phyloP scores from a whole-genome alignment of 768 basidiomycete genomes.

The Lactarius hengduanensis region DNA sequence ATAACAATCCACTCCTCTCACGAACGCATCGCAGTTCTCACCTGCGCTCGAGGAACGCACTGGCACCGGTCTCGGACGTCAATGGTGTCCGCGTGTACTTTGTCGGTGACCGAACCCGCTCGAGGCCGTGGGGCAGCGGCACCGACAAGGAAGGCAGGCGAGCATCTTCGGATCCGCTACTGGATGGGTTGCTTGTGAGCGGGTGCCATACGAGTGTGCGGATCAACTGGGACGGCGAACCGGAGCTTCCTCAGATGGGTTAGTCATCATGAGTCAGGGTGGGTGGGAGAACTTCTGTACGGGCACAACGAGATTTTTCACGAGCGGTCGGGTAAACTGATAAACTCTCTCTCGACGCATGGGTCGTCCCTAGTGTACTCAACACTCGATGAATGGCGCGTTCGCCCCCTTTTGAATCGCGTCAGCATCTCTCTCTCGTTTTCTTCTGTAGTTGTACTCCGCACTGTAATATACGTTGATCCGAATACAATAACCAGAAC shows the following conservation, averaged over 20 bases:
- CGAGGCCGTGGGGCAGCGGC: neutral
- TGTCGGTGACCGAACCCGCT: neutral
- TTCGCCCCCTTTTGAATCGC: neutral
- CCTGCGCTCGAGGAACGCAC: neutral
- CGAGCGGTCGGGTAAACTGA: neutral
- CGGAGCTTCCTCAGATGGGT: neutral
- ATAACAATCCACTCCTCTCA: slow-evolving; percentile 8
- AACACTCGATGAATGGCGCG: neutral
- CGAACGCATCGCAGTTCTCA: slow-evolving; percentile 7
- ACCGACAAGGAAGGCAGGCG: neutral
- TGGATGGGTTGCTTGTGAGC: neutral
- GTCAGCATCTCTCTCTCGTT: neutral
- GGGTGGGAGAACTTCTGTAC: neutral
- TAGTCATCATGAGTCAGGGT: too few species aligned
- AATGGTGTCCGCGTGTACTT: slow-evolving; percentile 12
- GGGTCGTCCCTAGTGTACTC: neutral
- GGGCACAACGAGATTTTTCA: slow-evolving; percentile 5
- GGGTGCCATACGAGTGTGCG: neutral
- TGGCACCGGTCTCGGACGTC: neutral
- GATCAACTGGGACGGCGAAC: slow-evolving; percentile 11
- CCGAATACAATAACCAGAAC: neutral
- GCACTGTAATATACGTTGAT: neutral
- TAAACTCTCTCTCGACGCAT: neutral
- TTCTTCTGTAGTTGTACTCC: neutral
- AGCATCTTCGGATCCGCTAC: neutral